Conservation (phyloP, 2,329 filamentous ascomycete genomes). For the Corynespora cassiicola region DNA sequence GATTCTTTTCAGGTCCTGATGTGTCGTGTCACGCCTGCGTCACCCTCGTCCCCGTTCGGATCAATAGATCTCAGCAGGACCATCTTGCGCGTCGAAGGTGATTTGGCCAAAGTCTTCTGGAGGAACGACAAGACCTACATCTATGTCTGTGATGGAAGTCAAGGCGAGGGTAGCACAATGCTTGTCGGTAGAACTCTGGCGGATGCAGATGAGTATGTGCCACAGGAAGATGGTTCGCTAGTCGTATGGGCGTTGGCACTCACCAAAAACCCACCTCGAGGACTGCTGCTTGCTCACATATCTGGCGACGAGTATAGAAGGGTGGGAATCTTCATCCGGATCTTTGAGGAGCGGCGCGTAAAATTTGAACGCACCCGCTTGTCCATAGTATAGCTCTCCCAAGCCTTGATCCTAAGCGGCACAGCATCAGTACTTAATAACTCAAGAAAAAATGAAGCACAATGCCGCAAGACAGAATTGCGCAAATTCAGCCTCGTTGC, state of each 20-base stretch:
- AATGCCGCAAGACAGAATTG: too few species aligned
- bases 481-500: too few species aligned
- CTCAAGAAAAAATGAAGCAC: too few species aligned
- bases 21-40: constrained; percentile 9
- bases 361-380: too few species aligned
- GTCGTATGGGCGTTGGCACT: constrained; percentile 9
- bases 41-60: constrained; percentile 13
- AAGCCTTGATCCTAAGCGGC: too few species aligned
- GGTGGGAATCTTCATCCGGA: constrained; percentile 17
- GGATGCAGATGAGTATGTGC: constrained; percentile 5
- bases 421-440: too few species aligned
- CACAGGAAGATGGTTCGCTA: background rate
- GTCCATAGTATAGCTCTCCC: too few species aligned
- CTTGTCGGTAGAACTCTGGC: background rate
- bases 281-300: constrained; percentile 9
- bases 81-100: constrained; percentile 7
- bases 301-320: constrained; percentile 7
- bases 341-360: too few species aligned
- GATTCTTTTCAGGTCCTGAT: constrained; percentile 1
- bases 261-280: constrained; percentile 7
- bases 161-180: background rate
- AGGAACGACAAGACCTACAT: constrained; percentile 6
- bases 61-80: constrained; percentile 9
- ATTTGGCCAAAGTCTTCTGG: constrained; percentile 11
- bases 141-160: background rate